Evolutionary conservation across 108 stramenopile genomes (phyloP), one percentile per base, ranked within the genome.

Genomic region (Fistulifera solaris): DNA sequence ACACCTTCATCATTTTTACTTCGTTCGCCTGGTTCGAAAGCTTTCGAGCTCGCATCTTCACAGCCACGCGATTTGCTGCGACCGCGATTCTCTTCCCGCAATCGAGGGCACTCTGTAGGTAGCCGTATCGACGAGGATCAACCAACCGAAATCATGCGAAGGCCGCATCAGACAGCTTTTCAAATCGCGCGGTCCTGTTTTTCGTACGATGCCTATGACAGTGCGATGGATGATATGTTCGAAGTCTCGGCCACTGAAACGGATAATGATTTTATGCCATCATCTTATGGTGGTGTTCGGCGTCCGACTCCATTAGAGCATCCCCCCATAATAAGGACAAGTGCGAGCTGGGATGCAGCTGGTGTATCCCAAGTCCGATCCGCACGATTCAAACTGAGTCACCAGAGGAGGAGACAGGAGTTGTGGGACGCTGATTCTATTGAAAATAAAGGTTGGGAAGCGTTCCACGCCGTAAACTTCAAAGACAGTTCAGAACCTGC

Each of bases 11-110:
- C 73, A 14, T 62, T 68, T 8, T 25, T 51, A 1, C 50, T 76
- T 28, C 49, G 69, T 18, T 76, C 74, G 0, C 74, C 74, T 23
- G 74, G 74, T n/a, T 75, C 73, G 14, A 43, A 59, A 22, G 68
- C 68, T 0, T 39, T 19, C 27, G 15, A 35, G 14, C n/a, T 35
- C 1, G 53, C 53, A 3, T 5, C 18, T 16, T 54, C 53, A 2
- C 53, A 54, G 19, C 11, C 44, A 18, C 31, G 31, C 31, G 31
- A 35, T 35, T 8, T 35, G 31, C 6, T 35, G 31, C 31, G 8
- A 35, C 31, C 31, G 8, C 31, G 31, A 8, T 35, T 35, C 8
- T 35, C 31, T 3, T 35, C 31, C 31, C 3, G 31, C 6, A 35
- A 35, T 35, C 31, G 31, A 35, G 31, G 31, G 31, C 31, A 35